Percentiles rank a stretch among this genome's conserved stretches.
Evolutionary conservation across 1,284 basidiomycete species (phyloP).

Genomic region (Lentinus polychrous): DNA sequence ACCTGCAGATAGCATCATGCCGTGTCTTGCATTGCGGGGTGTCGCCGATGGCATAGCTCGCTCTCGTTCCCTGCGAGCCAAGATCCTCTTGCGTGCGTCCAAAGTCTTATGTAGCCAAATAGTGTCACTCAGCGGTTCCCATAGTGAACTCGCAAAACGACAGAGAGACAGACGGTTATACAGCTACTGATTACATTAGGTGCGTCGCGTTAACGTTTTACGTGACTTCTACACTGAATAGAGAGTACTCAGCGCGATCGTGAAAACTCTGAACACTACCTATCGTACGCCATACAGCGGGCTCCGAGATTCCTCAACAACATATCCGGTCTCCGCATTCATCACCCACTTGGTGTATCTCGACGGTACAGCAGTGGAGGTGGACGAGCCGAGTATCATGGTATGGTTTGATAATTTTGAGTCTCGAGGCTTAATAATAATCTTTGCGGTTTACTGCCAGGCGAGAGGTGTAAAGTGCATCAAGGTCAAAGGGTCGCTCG

Average conservation of each 20-base stretch:
- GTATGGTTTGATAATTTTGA: constrained; percentile 31
- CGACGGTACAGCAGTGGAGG: constrained; percentile 49
- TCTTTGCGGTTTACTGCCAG: constrained; percentile 27
- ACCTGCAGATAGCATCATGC: constrained; percentile 57
- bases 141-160: constrained; percentile 88
- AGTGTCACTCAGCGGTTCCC: constrained; percentile 5
- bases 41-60: constrained; percentile 77
- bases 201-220: constrained; percentile 23
- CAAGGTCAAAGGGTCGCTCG: constrained; percentile 26
- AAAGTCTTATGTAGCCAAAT: not conserved
- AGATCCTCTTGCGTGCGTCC: constrained; percentile 74
- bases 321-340: constrained; percentile 65
- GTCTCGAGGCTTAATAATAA: constrained; percentile 4
- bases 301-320: constrained; percentile 51
- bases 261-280: constrained; percentile 60
- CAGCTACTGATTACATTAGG: constrained; percentile 80
- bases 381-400: constrained; percentile 55
- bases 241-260: constrained; percentile 48
- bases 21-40: constrained; percentile 82
- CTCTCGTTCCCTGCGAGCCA: constrained; percentile 67
- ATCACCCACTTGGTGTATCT: constrained; percentile 84
- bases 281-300: constrained; percentile 44
- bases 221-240: not conserved
- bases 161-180: constrained; percentile 84
- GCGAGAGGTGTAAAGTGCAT: constrained; percentile 56